A percentile compares a stretch with the other conserved stretches of the same genome.
phyloP scores from a whole-genome alignment of 2,329 filamentous ascomycete genomes.

The Botrytis elliptica region DNA sequence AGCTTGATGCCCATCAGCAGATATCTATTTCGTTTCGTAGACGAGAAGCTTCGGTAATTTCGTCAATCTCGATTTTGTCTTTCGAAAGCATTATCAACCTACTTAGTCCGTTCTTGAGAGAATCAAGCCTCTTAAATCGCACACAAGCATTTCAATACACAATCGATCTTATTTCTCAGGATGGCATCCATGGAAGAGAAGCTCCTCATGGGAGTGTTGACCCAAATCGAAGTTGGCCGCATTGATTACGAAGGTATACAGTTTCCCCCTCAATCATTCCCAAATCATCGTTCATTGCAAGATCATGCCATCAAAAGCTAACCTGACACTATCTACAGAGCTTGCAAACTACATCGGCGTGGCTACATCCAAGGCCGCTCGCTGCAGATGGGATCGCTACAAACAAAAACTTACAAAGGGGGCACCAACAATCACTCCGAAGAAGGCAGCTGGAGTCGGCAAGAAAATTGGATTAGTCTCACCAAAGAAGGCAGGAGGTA shows the following conservation, averaged over 20 bases:
- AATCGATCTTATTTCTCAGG: neutral
- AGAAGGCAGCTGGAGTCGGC: neutral
- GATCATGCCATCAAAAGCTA: neutral
- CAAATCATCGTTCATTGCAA: neutral
- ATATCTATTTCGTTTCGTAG: neutral
- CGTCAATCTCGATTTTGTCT: too few relatives aligned
- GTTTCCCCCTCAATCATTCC: neutral
- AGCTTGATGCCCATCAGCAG: neutral
- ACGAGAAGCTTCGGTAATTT: neutral
- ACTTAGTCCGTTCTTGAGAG: too few relatives aligned
- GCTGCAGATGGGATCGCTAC: slow-evolving; percentile 3
- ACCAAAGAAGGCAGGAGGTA: neutral
- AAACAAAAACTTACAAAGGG: neutral
- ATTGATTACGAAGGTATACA: neutral
- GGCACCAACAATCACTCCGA: neutral
- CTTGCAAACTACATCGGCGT: neutral
- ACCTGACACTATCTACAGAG: neutral
- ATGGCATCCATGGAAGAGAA: neutral
- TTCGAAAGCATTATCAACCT: too few relatives aligned
- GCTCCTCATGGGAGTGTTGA: neutral
- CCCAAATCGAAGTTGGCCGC: neutral
- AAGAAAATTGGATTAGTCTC: neutral
- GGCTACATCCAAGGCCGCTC: neutral
- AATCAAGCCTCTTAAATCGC: neutral
- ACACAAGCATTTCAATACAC: neutral